Conservation (phyloP, 306 rosid species). For the Castanospermum australe region DNA sequence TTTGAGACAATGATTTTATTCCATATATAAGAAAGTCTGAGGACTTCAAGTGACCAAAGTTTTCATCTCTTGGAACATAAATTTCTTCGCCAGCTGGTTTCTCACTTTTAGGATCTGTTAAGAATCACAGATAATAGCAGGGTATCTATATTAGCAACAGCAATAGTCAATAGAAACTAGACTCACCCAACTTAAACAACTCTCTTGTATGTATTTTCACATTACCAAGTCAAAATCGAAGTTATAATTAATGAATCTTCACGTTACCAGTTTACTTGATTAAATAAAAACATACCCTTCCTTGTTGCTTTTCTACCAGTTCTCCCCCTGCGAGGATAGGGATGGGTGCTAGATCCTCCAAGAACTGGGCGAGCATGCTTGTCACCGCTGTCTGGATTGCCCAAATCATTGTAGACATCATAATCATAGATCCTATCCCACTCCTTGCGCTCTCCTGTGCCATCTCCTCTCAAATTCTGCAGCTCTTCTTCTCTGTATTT, state of each 20-base stretch:
- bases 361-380: slow-evolving; percentile 54
- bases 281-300: slow-evolving; percentile 25
- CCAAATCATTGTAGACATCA: no score
- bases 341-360: slow-evolving; percentile 50
- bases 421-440: slow-evolving; percentile 67
- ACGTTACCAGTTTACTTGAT: no score
- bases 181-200: no score
- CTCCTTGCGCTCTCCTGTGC: slow-evolving; percentile 51
- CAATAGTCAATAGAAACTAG: no score
- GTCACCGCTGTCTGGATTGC: no score
- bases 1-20: slow-evolving; percentile 48
- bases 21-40: slow-evolving; percentile 54
- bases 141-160: no score
- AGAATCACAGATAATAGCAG: no score
- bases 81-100: slow-evolving; percentile 25
- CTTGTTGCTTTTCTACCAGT: slow-evolving; percentile 45
- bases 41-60: slow-evolving; percentile 60
- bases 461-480: slow-evolving; percentile 49
- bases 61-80: slow-evolving; percentile 75
- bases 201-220: no score
- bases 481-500: slow-evolving; percentile 44
- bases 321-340: slow-evolving; percentile 67
- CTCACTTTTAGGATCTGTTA: slow-evolving; percentile 51
- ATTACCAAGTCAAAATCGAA: not conserved
- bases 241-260: not conserved